phyloP scores from a whole-genome alignment of 139 green algal genomes.

The Asterochloris erici region DNA sequence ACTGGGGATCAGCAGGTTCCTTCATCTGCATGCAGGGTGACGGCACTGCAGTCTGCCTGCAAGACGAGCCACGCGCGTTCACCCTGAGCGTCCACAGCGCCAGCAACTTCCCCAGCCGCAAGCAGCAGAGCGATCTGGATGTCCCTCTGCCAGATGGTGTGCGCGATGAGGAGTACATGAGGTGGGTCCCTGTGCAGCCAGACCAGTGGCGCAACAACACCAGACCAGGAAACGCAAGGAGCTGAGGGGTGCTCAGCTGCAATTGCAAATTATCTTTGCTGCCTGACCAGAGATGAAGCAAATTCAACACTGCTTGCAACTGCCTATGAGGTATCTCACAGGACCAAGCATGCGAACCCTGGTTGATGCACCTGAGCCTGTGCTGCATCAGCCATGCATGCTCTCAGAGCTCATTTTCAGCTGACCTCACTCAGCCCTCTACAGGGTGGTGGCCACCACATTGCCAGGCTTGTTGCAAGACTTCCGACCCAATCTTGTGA shows the following conservation, averaged over 20 bases:
- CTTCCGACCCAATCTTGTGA: slow-evolving; percentile 73
- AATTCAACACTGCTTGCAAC: too few relatives aligned
- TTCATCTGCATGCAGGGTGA: slow-evolving; percentile 44
- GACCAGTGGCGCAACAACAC: too few relatives aligned
- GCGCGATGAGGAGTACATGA: slow-evolving; percentile 59
- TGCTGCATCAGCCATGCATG: too few relatives aligned
- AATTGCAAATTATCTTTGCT: too few relatives aligned
- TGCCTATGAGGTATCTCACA: too few relatives aligned
- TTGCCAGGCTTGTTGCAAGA: slow-evolving; percentile 46
- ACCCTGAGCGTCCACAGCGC: slow-evolving; percentile 75
- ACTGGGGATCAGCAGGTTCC: too few relatives aligned
- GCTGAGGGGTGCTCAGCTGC: too few relatives aligned
- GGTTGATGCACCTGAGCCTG: too few relatives aligned
- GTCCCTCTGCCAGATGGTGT: slow-evolving; percentile 66
- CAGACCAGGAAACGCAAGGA: too few relatives aligned
- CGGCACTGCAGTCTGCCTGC: slow-evolving; percentile 60
- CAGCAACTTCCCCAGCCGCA: slow-evolving; percentile 82
- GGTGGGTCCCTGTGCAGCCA: neutral
- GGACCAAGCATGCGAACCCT: too few relatives aligned
- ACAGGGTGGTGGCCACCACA: slow-evolving; percentile 27
- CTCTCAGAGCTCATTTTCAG: too few relatives aligned
- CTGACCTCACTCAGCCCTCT: neutral
- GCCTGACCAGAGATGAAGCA: too few relatives aligned
- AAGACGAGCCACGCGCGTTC: slow-evolving; percentile 38
- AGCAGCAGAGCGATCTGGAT: slow-evolving; percentile 71